Percentiles rank a stretch among this genome's conserved stretches.
Conservation (phyloP, 1,139 yeast genomes). For the Keqinozyma sinolaborantium region DNA sequence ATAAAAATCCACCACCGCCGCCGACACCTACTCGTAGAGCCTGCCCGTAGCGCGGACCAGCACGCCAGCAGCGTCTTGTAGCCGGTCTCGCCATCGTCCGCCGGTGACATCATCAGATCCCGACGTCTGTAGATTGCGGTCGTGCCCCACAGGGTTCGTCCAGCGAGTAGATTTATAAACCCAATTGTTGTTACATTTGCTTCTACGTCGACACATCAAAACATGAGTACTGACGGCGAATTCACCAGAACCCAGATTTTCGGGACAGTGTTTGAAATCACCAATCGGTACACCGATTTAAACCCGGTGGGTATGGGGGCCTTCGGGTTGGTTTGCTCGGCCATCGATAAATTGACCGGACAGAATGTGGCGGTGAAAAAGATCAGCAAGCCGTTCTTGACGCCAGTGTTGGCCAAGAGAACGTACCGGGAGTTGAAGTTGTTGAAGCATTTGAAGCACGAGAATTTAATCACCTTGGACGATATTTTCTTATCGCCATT, state of each 20-base stretch:
- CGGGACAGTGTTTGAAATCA: constrained; percentile 92
- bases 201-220: constrained; percentile 2
- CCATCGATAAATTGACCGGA: constrained; percentile 83
- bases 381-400: constrained; percentile 95
- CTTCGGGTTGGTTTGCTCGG: constrained; percentile 95
- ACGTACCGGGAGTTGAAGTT: constrained; percentile 94
- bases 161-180: neutral
- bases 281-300: constrained; percentile 83
- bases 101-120: too few relatives aligned
- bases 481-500: constrained; percentile 93
- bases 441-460: constrained; percentile 90
- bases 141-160: constrained; percentile 1
- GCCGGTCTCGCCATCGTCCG: too few relatives aligned
- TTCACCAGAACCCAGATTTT: constrained; percentile 57
- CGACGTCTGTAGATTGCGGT: constrained; percentile 1
- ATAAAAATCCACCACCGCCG: too few relatives aligned
- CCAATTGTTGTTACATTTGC: neutral
- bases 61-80: too few relatives aligned
- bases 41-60: too few relatives aligned
- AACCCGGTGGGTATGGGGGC: constrained; percentile 99
- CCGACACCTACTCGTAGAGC: too few relatives aligned
- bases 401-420: constrained; percentile 92
- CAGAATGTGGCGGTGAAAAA: constrained; percentile 97
- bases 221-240: constrained; percentile 42
- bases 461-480: constrained; percentile 86